phyloP scores from a whole-genome alignment of 106 monocot species.

The Amphibolis antarctica region DNA sequence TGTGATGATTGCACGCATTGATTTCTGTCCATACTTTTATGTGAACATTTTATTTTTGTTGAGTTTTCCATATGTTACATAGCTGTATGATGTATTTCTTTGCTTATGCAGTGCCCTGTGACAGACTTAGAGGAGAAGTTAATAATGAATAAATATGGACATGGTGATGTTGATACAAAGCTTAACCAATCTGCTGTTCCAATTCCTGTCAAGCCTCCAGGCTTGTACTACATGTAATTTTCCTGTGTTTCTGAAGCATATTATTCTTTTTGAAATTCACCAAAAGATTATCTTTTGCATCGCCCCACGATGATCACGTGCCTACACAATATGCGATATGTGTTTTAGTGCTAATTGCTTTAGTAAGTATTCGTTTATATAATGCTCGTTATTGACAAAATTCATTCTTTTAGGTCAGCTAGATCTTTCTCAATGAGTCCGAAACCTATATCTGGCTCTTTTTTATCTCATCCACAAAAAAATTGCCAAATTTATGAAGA shows the following conservation, averaged over 20 bases:
- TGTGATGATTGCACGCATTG: too few species aligned
- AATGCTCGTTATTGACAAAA: not conserved
- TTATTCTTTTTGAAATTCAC: not conserved
- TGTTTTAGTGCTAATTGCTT: not conserved
- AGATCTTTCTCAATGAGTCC: constrained; percentile 70
- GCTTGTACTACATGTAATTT: constrained; percentile 66
- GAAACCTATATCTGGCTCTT: constrained; percentile 34
- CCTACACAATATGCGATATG: not conserved
- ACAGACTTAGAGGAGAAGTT: not conserved
- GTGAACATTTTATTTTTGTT: not conserved
- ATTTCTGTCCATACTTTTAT: not conserved
- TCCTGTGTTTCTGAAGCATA: not conserved
- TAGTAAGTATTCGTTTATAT: not conserved
- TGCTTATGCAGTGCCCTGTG: not conserved
- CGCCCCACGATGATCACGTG: not conserved
- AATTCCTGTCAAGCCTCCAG: constrained; percentile 41
- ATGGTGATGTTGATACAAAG: not conserved
- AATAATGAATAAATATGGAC: not conserved
- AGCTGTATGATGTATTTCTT: not conserved
- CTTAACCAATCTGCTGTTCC: constrained; percentile 28
- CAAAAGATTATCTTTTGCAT: not conserved
- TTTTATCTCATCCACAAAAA: constrained; percentile 19
- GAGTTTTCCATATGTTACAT: not conserved
- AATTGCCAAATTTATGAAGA: constrained; percentile 14
- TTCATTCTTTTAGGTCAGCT: constrained; percentile 58